Percentiles rank a stretch among this genome's conserved stretches.
These are phyloP conservation scores for Paratinospora sagittata DNA, from an alignment of 164 flowering plant genomes.

Conservation along the genomic window DNA sequence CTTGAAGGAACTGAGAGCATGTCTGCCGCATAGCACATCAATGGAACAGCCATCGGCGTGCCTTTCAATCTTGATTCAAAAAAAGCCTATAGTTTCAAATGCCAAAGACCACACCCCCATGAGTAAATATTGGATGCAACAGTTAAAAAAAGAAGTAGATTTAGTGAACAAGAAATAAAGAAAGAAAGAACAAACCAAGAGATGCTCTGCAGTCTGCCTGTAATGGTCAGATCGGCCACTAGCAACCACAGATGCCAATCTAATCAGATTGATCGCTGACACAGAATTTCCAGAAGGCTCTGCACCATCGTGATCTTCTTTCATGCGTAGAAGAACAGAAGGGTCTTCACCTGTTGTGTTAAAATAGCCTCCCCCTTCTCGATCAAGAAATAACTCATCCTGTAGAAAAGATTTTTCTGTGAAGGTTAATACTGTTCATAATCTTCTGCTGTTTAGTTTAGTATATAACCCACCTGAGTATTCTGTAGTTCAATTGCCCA, in stretches of 20 bases:
- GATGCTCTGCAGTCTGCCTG: slow-evolving; percentile 61
- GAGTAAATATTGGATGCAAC: neutral
- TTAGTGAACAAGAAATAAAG: neutral
- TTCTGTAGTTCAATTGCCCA: slow-evolving; percentile 88
- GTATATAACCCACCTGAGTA: slow-evolving; percentile 50
- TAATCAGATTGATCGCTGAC: slow-evolving; percentile 68
- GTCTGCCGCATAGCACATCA: slow-evolving; percentile 93
- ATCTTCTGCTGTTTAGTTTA: neutral
- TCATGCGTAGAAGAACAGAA: slow-evolving; percentile 83
- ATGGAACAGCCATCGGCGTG: slow-evolving; percentile 69
- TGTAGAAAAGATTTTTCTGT: slow-evolving; percentile 16
- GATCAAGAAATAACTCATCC: slow-evolving; percentile 88
- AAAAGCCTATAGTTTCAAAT: slow-evolving; percentile 52
- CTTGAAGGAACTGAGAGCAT: slow-evolving; percentile 62
- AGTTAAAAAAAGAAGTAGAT: neutral
- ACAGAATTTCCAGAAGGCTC: slow-evolving; percentile 97
- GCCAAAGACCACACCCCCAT: neutral
- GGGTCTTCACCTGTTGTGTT: slow-evolving; percentile 87
- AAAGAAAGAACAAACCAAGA: slow-evolving; percentile 45
- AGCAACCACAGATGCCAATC: slow-evolving; percentile 56
- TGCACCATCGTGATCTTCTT: slow-evolving; percentile 97
- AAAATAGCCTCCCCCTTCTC: slow-evolving; percentile 83
- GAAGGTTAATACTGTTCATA: neutral
- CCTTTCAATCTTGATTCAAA: slow-evolving; percentile 73
- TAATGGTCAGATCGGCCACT: slow-evolving; percentile 38